These are phyloP conservation scores for Backusella australiensis DNA, from an alignment of 192 early-diverging fungal species.

Conservation along the genomic window DNA sequence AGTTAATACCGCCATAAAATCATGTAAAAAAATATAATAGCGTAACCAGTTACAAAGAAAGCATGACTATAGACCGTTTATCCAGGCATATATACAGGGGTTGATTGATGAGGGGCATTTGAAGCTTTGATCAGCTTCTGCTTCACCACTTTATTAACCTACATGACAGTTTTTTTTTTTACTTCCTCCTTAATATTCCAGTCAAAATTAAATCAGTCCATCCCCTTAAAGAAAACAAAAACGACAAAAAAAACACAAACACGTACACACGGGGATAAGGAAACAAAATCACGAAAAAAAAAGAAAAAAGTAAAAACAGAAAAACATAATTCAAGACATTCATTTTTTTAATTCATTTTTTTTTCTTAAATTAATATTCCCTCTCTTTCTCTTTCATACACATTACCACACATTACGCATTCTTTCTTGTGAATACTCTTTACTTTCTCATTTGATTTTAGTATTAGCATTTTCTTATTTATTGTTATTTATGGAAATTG, in stretches of 20 bases:
- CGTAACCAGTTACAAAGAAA: constrained; percentile 9
- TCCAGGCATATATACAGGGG: constrained; percentile 20
- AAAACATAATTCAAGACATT: background rate
- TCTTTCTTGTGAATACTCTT: too few species aligned
- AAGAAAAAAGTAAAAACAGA: background rate
- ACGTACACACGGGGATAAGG: background rate
- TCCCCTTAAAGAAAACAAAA: background rate
- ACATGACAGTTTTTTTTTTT: background rate
- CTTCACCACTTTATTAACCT: background rate
- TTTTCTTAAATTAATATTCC: background rate
- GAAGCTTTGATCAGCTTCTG: constrained; percentile 4
- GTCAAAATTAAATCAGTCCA: constrained; percentile 1
- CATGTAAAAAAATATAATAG: background rate
- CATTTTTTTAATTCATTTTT: background rate
- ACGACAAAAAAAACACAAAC: background rate
- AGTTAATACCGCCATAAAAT: background rate
- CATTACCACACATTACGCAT: too few species aligned
- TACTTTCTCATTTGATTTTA: too few species aligned
- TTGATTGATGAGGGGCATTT: constrained; percentile 13
- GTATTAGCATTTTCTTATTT: too few species aligned
- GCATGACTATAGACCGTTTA: constrained; percentile 26
- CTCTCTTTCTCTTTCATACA: too few species aligned
- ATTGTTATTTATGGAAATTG: too few species aligned
- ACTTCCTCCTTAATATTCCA: background rate
- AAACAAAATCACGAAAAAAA: background rate